phyloP scores from a whole-genome alignment of 768 basidiomycete species.

The Omphalotus guepiniiformis region DNA sequence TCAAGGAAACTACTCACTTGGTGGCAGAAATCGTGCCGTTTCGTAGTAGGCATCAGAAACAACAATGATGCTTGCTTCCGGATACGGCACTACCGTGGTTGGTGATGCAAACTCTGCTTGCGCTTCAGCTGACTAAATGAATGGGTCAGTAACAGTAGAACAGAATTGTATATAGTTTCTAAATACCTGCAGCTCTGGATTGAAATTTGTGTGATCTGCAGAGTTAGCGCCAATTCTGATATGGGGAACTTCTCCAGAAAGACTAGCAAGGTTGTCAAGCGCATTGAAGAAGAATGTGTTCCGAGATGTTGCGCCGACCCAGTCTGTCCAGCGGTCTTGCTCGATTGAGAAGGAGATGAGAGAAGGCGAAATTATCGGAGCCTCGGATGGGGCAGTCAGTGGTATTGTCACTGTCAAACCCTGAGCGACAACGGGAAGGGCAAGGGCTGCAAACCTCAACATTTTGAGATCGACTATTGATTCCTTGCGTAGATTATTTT shows the following conservation, averaged over 20 bases:
- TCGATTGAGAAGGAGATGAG: constrained; percentile 45
- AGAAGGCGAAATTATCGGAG: constrained; percentile 24
- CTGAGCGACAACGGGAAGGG: not conserved
- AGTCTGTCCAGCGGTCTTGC: constrained; percentile 45
- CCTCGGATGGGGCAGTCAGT: constrained; percentile 28
- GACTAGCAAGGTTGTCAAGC: constrained; percentile 33
- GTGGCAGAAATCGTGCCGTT: constrained; percentile 33
- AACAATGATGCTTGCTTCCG: constrained; percentile 38
- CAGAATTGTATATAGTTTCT: constrained; percentile 5
- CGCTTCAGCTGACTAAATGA: constrained; percentile 22
- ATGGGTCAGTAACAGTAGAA: not conserved
- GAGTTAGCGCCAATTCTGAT: constrained; percentile 36
- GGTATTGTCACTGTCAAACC: constrained; percentile 16
- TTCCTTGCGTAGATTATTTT: too few relatives aligned
- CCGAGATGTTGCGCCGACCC: constrained; percentile 31
- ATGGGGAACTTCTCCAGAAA: constrained; percentile 34
- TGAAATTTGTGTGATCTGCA: constrained; percentile 36
- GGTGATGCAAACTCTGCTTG: constrained; percentile 32
- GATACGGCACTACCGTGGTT: constrained; percentile 37
- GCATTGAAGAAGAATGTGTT: constrained; percentile 39
- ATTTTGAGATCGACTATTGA: too few relatives aligned
- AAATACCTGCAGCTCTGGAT: constrained; percentile 32
- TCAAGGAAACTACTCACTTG: constrained; percentile 15
- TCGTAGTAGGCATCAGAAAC: constrained; percentile 40
- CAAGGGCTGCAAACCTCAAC: too few relatives aligned